Percentiles rank a stretch among this genome's conserved stretches.
Conservation (phyloP, 306 rosid species). For the Leucaena leucocephala region DNA sequence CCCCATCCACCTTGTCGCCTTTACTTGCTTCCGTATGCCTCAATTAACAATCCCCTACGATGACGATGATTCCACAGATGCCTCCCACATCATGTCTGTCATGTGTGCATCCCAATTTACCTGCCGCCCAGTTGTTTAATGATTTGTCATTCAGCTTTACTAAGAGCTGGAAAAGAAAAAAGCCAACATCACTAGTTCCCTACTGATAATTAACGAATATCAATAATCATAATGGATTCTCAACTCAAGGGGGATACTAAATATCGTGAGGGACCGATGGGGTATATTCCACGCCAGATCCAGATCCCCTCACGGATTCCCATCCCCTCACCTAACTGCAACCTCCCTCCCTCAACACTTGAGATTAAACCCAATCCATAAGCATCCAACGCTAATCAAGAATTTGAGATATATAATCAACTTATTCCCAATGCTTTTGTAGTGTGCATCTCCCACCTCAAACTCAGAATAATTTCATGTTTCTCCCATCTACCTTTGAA, state of each 20-base stretch:
- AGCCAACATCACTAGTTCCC: neutral
- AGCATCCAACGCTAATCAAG: neutral
- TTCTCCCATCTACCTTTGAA: neutral
- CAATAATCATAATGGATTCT: neutral
- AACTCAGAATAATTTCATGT: neutral
- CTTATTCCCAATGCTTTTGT: no score
- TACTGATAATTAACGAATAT: neutral
- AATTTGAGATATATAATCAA: neutral
- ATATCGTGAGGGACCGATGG: neutral
- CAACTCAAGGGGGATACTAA: neutral
- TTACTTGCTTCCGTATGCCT: slow-evolving; percentile 11
- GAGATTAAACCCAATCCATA: neutral
- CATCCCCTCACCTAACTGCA: neutral
- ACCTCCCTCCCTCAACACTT: neutral
- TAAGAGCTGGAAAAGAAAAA: neutral
- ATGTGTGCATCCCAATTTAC: neutral
- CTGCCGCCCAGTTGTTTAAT: neutral
- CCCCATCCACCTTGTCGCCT: neutral
- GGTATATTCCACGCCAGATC: neutral
- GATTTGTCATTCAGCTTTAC: neutral
- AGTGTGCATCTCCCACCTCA: no score
- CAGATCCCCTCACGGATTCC: neutral
- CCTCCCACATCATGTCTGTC: neutral
- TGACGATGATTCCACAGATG: neutral
- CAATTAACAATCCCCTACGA: neutral